A percentile compares a stretch with the other conserved stretches of the same genome.
Evolutionary conservation across 768 basidiomycete species (phyloP).

Genomic region (Calocybe cyanea): DNA sequence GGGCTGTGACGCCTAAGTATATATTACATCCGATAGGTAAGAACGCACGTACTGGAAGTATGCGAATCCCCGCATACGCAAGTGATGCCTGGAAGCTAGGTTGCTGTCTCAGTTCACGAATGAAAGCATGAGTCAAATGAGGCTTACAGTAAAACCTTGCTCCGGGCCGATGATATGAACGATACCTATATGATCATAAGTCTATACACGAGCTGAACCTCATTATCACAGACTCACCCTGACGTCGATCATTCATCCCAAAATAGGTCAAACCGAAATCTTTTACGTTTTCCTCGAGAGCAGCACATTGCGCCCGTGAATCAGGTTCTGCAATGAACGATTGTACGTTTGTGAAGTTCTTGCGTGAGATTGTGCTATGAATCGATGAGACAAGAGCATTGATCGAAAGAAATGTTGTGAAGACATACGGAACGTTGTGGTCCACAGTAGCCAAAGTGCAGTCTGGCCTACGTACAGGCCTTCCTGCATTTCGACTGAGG

Average conservation of each 20-base stretch:
- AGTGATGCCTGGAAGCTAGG: constrained; percentile 68
- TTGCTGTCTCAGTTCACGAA: background rate
- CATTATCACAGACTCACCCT: constrained; percentile 47
- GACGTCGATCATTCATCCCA: constrained; percentile 84
- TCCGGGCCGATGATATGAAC: constrained; percentile 92
- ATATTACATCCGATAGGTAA: background rate
- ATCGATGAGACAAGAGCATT: background rate
- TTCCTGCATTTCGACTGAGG: constrained; percentile 63
- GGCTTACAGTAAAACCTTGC: constrained; percentile 80
- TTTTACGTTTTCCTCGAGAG: constrained; percentile 86
- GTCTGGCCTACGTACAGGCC: constrained; percentile 79
- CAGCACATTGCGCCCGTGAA: constrained; percentile 77
- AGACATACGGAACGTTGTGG: constrained; percentile 79
- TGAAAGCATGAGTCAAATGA: background rate
- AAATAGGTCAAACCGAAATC: constrained; percentile 92
- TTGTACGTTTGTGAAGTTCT: constrained; percentile 66
- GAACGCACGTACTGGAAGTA: constrained; percentile 70
- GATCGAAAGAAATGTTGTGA: constrained; percentile 1
- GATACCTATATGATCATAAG: constrained; percentile 46
- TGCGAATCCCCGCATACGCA: constrained; percentile 93
- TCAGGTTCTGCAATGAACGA: constrained; percentile 83
- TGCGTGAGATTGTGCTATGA: constrained; percentile 65
- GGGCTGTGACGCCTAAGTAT: constrained; percentile 43
- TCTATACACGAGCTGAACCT: constrained; percentile 1
- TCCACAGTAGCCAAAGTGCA: constrained; percentile 89